Evolutionary conservation across 208 protist species (phyloP), one percentile per base, ranked within the genome.

Genomic region (Trypanosoma melophagium): DNA sequence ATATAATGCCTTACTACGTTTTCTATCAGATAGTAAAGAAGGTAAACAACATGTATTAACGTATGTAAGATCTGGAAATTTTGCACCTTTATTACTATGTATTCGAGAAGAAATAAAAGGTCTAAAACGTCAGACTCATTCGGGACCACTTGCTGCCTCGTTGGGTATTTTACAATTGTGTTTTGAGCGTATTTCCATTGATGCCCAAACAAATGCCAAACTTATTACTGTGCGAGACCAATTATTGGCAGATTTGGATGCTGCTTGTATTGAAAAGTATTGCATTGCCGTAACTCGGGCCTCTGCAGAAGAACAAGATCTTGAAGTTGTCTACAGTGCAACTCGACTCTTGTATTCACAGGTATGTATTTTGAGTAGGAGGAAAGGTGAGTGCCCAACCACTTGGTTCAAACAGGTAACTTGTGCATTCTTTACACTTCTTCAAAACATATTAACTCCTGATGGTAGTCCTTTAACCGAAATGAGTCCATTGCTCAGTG

Each of bases 371-470:
- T 41, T 86, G 44, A 77, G 76, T 60, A 77, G 77, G 31, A 77
- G 77, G 24, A 90, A 86, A 52, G 69, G 61, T 40, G 86, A 89
- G 3, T 63, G 66, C 16, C 76, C 77, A 56, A 67, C 66, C 38
- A 52, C 66, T 40, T 92, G 84, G 81, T 79, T 90, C 40, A 66
- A 79, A 40, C 70, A 76, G 40, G 66, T 80, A 22, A 75, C 82
- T 21, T 77, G 74, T 1, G 72, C 86, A 10, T 77, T 87, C 40
- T 91, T 95, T 61, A 60, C 84, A n/a, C 71, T 90, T 31, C 70
- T 89, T 59, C 86, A 95, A 66, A 90, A 86, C 68, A 85, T 90
- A 60, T 62, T 95, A 24, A 87, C 78, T 9, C 74, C 84, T 9
- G 69, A 80, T 52, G 78, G 82, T 16, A 54, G 40, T 40, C 61